Evolutionary conservation across 1,284 basidiomycete species (phyloP), one percentile per base, ranked within the genome.

Genomic region (Salmacisia buchloeana): DNA sequence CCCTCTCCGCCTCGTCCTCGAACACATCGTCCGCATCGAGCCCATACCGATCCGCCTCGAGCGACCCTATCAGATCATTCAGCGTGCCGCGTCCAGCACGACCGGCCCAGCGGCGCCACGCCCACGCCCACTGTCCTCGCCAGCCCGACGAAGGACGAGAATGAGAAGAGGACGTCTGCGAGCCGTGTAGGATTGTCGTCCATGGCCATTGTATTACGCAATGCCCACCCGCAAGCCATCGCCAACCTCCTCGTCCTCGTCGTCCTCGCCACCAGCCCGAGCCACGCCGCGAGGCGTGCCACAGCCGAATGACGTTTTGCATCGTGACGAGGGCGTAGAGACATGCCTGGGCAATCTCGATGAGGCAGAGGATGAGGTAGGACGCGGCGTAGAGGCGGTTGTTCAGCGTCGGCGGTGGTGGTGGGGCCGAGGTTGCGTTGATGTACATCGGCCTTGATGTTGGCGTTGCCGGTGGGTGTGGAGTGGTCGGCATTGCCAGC

Each of bases 331-430:
- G 64, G 13, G 62, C 61, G 10, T 59, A 21, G 21, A 63, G 61
- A 9, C 67, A 62, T 7, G 71, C 64, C 27, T 67, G 33, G 3
- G 74, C 72, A 3, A 78, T 62, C 34, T 77, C 72, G 29, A 74
- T 60, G 23, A 78, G 52, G 5, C 70, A 70, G 9, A 76, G 57
- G 59, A 72, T 69, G 29, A 74, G 66, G 27, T 72, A 69, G 0
- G 72, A 68, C 3, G 69, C 63, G 12, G 63, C 65, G 52, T 73
- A 76, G 27, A 72, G 49, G 12, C 73, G 72, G 54, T 61, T 60
- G 49, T 43, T 43, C 12, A n/a, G 18, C 18, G 23, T 12, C 7
- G 41, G 18, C 18, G 18, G 41, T n/a, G 41, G 18, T 18, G 46
- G 46, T 29, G n/a, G n/a, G n/a, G n/a, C n/a, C n/a, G n/a, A n/a